Conservation (phyloP, 2,329 filamentous ascomycete species). For the Bimuria novae-zelandiae region DNA sequence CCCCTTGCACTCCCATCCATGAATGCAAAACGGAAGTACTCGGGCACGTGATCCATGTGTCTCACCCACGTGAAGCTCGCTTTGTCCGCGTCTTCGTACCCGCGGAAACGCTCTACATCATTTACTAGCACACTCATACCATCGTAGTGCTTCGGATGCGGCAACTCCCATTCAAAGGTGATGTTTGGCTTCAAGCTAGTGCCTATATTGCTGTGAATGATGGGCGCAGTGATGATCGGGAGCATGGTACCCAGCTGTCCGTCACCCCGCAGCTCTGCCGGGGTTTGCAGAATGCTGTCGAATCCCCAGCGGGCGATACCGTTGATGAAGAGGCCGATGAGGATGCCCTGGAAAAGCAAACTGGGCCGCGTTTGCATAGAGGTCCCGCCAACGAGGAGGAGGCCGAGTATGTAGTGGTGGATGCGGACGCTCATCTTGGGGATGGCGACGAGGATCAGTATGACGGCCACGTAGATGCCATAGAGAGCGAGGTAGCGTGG, state of each 20-base stretch:
- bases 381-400: conserved; percentile 86
- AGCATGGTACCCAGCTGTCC: conserved; percentile 62
- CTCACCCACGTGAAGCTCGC: conserved; percentile 64
- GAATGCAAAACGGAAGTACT: conserved; percentile 80
- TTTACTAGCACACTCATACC: conserved; percentile 82
- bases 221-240: conserved; percentile 50
- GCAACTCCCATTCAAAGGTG: conserved; percentile 63
- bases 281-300: conserved; percentile 83
- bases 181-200: conserved; percentile 56
- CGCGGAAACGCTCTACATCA: conserved; percentile 80
- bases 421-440: conserved; percentile 73
- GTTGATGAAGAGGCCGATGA: conserved; percentile 91
- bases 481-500: conserved; percentile 80
- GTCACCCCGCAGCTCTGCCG: conserved; percentile 66
- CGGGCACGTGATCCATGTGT: conserved; percentile 54
- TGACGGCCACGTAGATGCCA: conserved; percentile 65
- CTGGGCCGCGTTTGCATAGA: conserved; percentile 84
- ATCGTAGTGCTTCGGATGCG: conserved; percentile 62
- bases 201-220: conserved; percentile 52
- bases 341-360: conserved; percentile 84
- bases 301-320: conserved; percentile 95
- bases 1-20: conserved; percentile 67
- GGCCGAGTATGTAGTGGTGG: conserved; percentile 90
- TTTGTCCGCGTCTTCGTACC: conserved; percentile 64
- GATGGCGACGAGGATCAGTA: conserved; percentile 72